A percentile compares a stretch with the other conserved stretches of the same genome.
phyloP scores from a whole-genome alignment of 2,329 filamentous ascomycete genomes.

The Ophiostoma novo-ulmi region DNA sequence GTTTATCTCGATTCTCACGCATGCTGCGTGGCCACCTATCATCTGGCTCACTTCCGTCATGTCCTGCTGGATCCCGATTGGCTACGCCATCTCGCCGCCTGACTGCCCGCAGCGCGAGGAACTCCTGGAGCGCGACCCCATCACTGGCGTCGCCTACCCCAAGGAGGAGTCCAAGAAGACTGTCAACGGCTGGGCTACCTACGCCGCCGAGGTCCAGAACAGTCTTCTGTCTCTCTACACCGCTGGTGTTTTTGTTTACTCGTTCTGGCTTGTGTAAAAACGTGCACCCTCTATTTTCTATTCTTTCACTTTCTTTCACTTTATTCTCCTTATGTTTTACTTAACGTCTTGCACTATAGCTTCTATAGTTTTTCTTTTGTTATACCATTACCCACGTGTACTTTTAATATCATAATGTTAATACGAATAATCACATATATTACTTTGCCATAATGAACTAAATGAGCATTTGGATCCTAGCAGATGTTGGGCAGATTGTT shows the following conservation, averaged over 20 bases:
- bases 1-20: constrained; percentile 53
- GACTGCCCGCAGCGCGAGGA: constrained; percentile 37
- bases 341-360: background rate
- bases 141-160: constrained; percentile 50
- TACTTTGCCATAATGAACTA: background rate
- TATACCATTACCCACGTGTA: background rate
- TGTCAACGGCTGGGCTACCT: constrained; percentile 40
- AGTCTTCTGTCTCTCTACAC: constrained; percentile 48
- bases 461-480: too few relatives aligned
- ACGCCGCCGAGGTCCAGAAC: constrained; percentile 51
- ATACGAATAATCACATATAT: background rate
- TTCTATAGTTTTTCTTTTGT: background rate
- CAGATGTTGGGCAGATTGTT: too few relatives aligned
- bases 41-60: constrained; percentile 48
- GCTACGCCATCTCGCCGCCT: constrained; percentile 59
- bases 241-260: constrained; percentile 23
- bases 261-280: background rate
- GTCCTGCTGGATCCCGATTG: constrained; percentile 54
- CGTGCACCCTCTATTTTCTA: background rate
- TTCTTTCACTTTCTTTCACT: background rate
- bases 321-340: background rate
- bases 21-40: constrained; percentile 56
- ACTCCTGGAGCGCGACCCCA: constrained; percentile 50
- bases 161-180: constrained; percentile 40
- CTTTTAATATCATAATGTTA: constrained; percentile 1